Percentiles rank a stretch among this genome's conserved stretches.
Evolutionary conservation across 139 green algal genomes (phyloP).

Genomic region (Chlorella sp.): DNA sequence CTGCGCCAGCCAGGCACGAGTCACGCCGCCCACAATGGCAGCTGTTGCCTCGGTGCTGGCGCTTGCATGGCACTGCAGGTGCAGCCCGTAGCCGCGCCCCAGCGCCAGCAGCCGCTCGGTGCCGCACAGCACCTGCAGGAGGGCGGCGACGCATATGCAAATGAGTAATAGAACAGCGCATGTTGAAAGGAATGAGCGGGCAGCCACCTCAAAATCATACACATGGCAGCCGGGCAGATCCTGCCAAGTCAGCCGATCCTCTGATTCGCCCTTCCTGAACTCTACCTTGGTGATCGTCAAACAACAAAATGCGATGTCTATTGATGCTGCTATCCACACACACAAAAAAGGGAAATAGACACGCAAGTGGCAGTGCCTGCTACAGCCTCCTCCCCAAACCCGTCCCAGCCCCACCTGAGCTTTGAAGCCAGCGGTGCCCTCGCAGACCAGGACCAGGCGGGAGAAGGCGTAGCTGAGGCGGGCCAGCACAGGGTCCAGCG

Average conservation of each 20-base stretch:
- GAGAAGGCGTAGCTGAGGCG: slow-evolving; percentile 38
- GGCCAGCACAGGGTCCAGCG: slow-evolving; percentile 3
- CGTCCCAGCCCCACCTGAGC: slow-evolving; percentile 3
- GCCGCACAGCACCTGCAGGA: slow-evolving; percentile 37
- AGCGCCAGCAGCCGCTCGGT: slow-evolving; percentile 19
- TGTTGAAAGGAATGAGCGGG: too few relatives aligned
- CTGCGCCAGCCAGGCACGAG: neutral
- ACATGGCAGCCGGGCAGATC: too few relatives aligned
- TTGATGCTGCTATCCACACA: too few relatives aligned
- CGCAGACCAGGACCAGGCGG: slow-evolving; percentile 36
- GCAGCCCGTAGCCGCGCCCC: neutral
- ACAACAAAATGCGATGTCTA: too few relatives aligned
- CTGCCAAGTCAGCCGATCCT: too few relatives aligned
- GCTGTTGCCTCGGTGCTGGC: neutral
- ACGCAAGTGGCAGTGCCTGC: neutral
- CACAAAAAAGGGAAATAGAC: too few relatives aligned
- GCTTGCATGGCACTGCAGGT: slow-evolving; percentile 19
- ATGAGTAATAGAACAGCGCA: too few relatives aligned
- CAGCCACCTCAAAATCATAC: too few relatives aligned
- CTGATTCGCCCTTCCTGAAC: too few relatives aligned
- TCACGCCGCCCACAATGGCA: neutral
- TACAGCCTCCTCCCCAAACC: neutral
- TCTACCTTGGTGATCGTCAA: too few relatives aligned
- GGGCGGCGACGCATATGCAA: neutral
- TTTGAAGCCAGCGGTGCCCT: slow-evolving; percentile 30